Conservation (phyloP, 2,329 filamentous ascomycete genomes). For the Colletotrichum scovillei region DNA sequence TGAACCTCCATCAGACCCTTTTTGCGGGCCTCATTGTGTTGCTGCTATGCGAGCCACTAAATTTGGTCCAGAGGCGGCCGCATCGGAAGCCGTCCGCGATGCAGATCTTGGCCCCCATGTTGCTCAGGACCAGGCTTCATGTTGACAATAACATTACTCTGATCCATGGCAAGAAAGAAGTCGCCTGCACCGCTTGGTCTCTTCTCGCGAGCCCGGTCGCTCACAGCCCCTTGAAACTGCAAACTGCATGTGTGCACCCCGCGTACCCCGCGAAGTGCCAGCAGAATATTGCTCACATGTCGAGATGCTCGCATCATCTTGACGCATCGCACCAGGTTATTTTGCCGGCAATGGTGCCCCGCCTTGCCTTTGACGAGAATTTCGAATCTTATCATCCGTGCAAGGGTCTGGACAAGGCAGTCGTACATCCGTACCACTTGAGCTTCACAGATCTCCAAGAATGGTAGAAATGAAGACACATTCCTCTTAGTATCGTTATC, state of each 20-base stretch:
- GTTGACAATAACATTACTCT: slow-evolving; percentile 5
- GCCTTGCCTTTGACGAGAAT: slow-evolving; percentile 1
- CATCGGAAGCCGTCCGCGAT: slow-evolving; percentile 11
- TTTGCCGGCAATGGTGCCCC: slow-evolving; percentile 3
- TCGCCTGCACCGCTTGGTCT: slow-evolving; percentile 5
- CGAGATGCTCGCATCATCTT: slow-evolving; percentile 7
- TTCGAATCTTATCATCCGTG: slow-evolving; percentile 1
- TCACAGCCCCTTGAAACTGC: slow-evolving; percentile 23
- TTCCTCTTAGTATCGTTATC: slow-evolving; percentile 7
- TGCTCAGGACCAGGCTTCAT: slow-evolving; percentile 15
- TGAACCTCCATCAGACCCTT: slow-evolving; percentile 7
- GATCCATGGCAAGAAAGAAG: slow-evolving; percentile 8
- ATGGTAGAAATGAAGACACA: slow-evolving; percentile 8
- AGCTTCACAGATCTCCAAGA: slow-evolving; percentile 8
- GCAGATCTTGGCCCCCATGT: slow-evolving; percentile 18
- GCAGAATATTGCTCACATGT: slow-evolving; percentile 6
- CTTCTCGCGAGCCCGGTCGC: background rate
- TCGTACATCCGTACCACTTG: background rate
- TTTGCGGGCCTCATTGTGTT: slow-evolving; percentile 6
- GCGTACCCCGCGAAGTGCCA: slow-evolving; percentile 10
- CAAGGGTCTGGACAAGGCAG: slow-evolving; percentile 3
- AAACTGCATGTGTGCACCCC: slow-evolving; percentile 13
- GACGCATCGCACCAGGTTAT: slow-evolving; percentile 4
- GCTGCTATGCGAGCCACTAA: slow-evolving; percentile 25
- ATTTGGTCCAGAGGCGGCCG: slow-evolving; percentile 13